Base-by-base conservation (phyloP, 2,329 filamentous ascomycete genomes). In the Fusarium lateritium region DNA sequence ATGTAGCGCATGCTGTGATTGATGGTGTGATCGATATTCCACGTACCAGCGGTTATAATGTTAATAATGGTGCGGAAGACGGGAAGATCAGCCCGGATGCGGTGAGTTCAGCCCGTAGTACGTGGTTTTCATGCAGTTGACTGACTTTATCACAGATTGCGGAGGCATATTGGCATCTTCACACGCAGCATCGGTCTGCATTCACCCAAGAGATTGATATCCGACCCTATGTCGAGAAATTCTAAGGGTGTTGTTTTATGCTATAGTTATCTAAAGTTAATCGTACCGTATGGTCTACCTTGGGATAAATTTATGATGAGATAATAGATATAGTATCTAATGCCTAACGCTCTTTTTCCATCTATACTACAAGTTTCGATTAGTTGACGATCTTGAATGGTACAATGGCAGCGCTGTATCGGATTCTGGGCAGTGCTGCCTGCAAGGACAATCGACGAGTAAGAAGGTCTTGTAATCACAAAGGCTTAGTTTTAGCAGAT, bases 11-110 rank as follows among this genome's bases (percentile, higher is more conserved):
- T 80, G 89, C 91, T 7, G 89, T 97, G 63, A 90, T 97, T 56
- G 94, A 97, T 76, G 94, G 93, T 0, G 86, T 93, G 2, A 97
- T 97, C 77, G 92, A 97, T 77, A 94, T 92, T 55, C 92, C 92
- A 1, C 83, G 87, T 66, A 92, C 89, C 2, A 91, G 89, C 77
- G 85, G 84, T 0, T 76, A 72, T 44, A 76, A 72, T 26, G 75
- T 79, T 17, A 85, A 88, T 72, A 75, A 80, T 11, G 82, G 83
- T 6, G 81, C 77, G 7, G 79, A 82, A 42, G 85, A 87, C 72
- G 81, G 85, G 14, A 95, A 94, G 83, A 88, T 97, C 63, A 89
- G 82, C 65, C 86, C 93, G 10, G 91, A 93, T 68, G 91, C 91
- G 70, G 92, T 94, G 79, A 83, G 91, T 84, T 46, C 31, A 11